Base-by-base conservation (phyloP, 2,329 filamentous ascomycete species). In the Pseudophaeomoniella oleicola region DNA sequence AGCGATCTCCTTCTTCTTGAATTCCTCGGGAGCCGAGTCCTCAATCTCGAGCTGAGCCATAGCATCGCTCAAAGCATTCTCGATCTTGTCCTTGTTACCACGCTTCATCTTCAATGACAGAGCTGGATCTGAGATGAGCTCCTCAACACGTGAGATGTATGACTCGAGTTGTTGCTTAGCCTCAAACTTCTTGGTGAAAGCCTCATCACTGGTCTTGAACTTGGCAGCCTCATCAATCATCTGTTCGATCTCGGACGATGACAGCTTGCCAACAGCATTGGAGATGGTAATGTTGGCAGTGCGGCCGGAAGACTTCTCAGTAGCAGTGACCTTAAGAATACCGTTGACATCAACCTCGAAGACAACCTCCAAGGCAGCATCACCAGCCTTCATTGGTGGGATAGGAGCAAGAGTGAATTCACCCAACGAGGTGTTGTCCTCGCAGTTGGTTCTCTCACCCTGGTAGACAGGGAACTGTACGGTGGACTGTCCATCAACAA, bases 281-380 rank as follows among this genome's bases (percentile, higher is more conserved):
- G 84, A 85, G 67, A 98, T 98, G 61, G 90, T 98, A 64, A 98
- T 98, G 78, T 98, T 98, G 67, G 90, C 90, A 57, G 75, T 90
- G 62, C 90, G 87, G 56, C 90, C 90, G 19, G 90, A 94, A 51
- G 85, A 88, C 79, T 98, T 98, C 77, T 98, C 90, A 34, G 88
- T 94, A 50, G 90, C 90, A 45, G 88, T 96, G 56, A 96, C 90
- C 79, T 98, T 98, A 49, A 98, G 80, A 62, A 94, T 94, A 80
- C 90, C 90, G 73, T 98, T 98, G 75, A 94, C 90, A 52, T 98
- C 90, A 58, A 98, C 90, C 71, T 98, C 90, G 67, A 98, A 96
- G 62, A 96, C 86, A 51, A 88, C 83, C 69, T 98, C 90, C 32
- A 98, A 81, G 48, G 93, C 87, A 51, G 90, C 83, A 60, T 98